Conservation (phyloP, 345 rosid species). For the Arabis alpina region DNA sequence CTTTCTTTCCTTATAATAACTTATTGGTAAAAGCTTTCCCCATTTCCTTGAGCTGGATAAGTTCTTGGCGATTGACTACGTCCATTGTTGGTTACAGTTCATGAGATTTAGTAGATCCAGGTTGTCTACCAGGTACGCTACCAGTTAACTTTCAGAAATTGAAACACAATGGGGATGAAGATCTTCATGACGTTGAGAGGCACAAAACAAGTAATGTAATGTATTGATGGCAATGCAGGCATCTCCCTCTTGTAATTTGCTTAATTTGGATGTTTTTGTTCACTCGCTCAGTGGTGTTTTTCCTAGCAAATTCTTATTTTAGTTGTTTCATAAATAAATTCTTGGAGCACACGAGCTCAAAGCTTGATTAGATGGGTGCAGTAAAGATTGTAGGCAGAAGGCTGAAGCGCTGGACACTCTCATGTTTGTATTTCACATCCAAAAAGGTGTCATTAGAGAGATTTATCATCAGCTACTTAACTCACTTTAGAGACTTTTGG, state of each 20-base stretch:
- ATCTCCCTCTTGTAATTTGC: not conserved
- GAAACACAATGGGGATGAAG: conserved; percentile 74
- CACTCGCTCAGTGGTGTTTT: not conserved
- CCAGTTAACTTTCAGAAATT: conserved; percentile 65
- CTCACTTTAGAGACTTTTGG: no score
- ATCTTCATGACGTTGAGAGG: conserved; percentile 67
- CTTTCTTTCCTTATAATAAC: not conserved
- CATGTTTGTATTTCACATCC: no score
- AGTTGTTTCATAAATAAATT: not conserved
- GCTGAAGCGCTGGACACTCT: no score
- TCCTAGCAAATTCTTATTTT: not conserved
- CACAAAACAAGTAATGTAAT: conserved; percentile 89
- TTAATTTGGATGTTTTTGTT: conserved; percentile 5
- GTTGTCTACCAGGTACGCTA: not conserved
- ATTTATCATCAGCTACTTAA: no score
- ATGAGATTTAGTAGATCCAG: not conserved
- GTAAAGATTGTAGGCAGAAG: no score
- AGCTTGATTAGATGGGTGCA: no score
- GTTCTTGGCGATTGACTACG: not conserved
- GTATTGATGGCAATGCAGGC: not conserved
- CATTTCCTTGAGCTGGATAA: not conserved
- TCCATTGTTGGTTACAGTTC: conserved; percentile 5
- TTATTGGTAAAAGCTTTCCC: not conserved
- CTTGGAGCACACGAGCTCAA: conserved; percentile 72
- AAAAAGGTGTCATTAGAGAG: no score